Percentiles rank a stretch among this genome's conserved stretches.
Evolutionary conservation across 257 asterid genomes (phyloP).

Genomic region (Nicotiana obtusifolia): DNA sequence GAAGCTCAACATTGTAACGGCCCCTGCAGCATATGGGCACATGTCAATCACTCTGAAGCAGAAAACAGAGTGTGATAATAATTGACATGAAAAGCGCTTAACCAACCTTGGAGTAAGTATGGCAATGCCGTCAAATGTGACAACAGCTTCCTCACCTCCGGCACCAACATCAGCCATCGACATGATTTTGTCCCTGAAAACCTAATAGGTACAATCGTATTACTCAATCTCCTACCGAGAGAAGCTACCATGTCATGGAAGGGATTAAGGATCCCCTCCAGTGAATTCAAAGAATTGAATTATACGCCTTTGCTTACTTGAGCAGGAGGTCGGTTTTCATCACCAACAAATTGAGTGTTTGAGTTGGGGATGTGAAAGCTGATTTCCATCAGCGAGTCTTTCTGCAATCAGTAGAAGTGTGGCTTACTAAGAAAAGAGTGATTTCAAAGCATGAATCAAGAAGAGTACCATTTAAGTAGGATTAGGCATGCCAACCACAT

Average conservation of each 20-base stretch:
- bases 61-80: slow-evolving; percentile 7
- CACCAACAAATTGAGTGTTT: slow-evolving; percentile 89
- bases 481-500: neutral
- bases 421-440: neutral
- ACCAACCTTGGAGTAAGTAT: slow-evolving; percentile 88
- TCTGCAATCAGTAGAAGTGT: slow-evolving; percentile 38
- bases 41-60: slow-evolving; percentile 18
- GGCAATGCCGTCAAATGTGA: slow-evolving; percentile 82
- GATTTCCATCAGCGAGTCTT: slow-evolving; percentile 96
- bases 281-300: neutral
- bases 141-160: slow-evolving; percentile 96
- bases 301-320: slow-evolving; percentile 47
- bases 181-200: slow-evolving; percentile 77
- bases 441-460: neutral
- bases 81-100: neutral
- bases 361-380: slow-evolving; percentile 92
- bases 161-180: slow-evolving; percentile 93
- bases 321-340: slow-evolving; percentile 81
- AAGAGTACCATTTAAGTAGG: neutral
- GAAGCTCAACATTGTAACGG: slow-evolving; percentile 85
- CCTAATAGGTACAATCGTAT: slow-evolving; percentile 33
- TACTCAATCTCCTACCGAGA: slow-evolving; percentile 5
- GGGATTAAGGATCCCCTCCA: neutral
- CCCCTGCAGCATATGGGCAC: slow-evolving; percentile 54
- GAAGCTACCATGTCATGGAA: neutral